Conservation (phyloP, 1,139 yeast species). For the Debaryomyces coudertii region DNA sequence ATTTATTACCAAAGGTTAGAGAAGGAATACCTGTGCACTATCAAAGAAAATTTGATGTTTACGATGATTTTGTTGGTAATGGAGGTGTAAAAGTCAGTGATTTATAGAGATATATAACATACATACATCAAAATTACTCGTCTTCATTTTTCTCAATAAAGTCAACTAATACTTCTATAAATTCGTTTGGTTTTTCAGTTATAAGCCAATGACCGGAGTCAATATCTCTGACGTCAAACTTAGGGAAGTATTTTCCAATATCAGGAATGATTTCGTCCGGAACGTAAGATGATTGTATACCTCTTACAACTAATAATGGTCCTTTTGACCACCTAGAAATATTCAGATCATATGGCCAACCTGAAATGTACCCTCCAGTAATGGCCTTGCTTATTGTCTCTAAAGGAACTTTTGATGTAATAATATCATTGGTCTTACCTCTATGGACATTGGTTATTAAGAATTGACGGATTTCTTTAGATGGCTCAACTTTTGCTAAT, state of each 20-base stretch:
- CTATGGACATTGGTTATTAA: conserved; percentile 68
- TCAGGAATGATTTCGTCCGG: conserved; percentile 81
- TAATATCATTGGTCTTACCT: conserved; percentile 41
- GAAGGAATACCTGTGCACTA: conserved; percentile 28
- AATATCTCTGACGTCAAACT: conserved; percentile 71
- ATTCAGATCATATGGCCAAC: conserved; percentile 73
- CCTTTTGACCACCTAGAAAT: conserved; percentile 59
- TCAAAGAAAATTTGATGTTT: conserved; percentile 30
- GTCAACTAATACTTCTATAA: conserved; percentile 57
- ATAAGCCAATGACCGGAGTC: conserved; percentile 93
- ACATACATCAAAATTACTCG: conserved; percentile 11
- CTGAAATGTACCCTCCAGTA: conserved; percentile 64
- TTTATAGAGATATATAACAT: conserved; percentile 20
- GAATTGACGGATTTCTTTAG: conserved; percentile 71
- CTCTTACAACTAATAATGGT: conserved; percentile 80
- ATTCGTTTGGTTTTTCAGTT: conserved; percentile 75
- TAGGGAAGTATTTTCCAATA: conserved; percentile 79
- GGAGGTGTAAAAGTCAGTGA: conserved; percentile 46
- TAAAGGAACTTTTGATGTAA: conserved; percentile 66
- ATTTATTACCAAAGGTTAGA: conserved; percentile 23
- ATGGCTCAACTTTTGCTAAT: conserved; percentile 64
- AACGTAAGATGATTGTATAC: conserved; percentile 74
- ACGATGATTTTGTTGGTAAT: conserved; percentile 30
- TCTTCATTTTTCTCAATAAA: conserved; percentile 65
- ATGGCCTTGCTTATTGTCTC: conserved; percentile 66